Evolutionary conservation across 345 rosid species (phyloP).

Genomic region (Gossypium longicalyx): DNA sequence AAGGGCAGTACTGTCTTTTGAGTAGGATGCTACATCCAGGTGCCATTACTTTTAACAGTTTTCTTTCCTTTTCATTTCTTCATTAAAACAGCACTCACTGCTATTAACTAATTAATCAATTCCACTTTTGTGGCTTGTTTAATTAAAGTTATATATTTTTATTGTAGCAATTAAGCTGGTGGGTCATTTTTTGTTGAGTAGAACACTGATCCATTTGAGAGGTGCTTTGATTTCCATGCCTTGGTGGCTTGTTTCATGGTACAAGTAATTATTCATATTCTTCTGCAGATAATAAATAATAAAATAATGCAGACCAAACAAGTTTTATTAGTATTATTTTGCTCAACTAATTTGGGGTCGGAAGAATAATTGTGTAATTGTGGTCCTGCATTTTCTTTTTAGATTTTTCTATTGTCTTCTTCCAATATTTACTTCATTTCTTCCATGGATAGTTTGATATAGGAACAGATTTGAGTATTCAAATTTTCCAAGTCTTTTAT

Average conservation of each 20-base stretch:
- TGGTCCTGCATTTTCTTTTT: neutral
- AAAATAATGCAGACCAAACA: neutral
- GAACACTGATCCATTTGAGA: neutral
- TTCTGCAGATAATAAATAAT: neutral
- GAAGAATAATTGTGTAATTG: neutral
- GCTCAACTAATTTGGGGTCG: neutral
- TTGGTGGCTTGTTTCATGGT: neutral
- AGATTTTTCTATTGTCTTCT: neutral
- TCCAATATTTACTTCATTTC: no score
- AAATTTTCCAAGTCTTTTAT: no score
- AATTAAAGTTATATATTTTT: neutral
- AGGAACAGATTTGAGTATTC: no score
- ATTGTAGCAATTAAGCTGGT: neutral
- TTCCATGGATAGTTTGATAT: no score
- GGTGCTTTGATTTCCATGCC: conserved; percentile 8
- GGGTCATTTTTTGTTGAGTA: neutral
- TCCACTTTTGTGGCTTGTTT: neutral
- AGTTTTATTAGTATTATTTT: no score
- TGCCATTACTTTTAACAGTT: neutral
- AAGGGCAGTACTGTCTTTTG: conserved; percentile 26
- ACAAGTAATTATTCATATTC: neutral
- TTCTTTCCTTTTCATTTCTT: neutral
- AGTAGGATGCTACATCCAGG: neutral
- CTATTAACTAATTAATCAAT: neutral
- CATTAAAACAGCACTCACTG: neutral